phyloP scores from a whole-genome alignment of 2,329 filamentous ascomycete genomes.

The Calonectria henricotiae region DNA sequence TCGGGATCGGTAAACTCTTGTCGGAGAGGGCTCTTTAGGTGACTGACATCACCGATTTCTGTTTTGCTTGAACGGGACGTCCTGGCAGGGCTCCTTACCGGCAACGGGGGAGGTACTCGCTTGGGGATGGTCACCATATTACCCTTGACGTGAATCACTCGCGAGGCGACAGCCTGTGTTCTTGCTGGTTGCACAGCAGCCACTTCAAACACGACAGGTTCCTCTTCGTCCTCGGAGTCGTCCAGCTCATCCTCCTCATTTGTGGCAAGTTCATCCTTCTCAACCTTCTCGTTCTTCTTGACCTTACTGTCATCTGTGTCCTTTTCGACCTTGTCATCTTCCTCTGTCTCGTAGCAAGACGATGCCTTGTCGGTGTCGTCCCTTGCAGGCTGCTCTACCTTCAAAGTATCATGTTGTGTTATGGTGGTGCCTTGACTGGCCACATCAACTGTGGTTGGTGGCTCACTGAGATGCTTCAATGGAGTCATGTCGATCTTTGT shows the following conservation, averaged over 20 bases:
- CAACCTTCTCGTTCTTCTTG: slow-evolving; percentile 24
- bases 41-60: slow-evolving; percentile 73
- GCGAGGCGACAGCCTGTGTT: slow-evolving; percentile 74
- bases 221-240: slow-evolving; percentile 60
- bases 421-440: slow-evolving; percentile 47
- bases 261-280: slow-evolving; percentile 62
- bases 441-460: slow-evolving; percentile 43
- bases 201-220: slow-evolving; percentile 80
- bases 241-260: slow-evolving; percentile 69
- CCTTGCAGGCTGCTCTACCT: slow-evolving; percentile 43
- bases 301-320: not conserved
- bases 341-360: slow-evolving; percentile 47
- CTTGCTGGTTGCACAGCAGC: slow-evolving; percentile 71
- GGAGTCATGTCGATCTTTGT: slow-evolving; percentile 72
- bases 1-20: slow-evolving; percentile 64
- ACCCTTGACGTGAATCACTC: slow-evolving; percentile 80
- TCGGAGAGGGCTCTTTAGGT: slow-evolving; percentile 68
- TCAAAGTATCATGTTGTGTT: slow-evolving; percentile 45
- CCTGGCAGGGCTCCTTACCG: slow-evolving; percentile 82
- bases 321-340: slow-evolving; percentile 56
- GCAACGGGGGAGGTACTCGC: slow-evolving; percentile 83
- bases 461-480: slow-evolving; percentile 63
- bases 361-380: slow-evolving; percentile 51
- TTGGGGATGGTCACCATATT: slow-evolving; percentile 90
- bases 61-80: slow-evolving; percentile 67